Base-by-base conservation (phyloP, 257 asterid species). In the Lycium barbarum region DNA sequence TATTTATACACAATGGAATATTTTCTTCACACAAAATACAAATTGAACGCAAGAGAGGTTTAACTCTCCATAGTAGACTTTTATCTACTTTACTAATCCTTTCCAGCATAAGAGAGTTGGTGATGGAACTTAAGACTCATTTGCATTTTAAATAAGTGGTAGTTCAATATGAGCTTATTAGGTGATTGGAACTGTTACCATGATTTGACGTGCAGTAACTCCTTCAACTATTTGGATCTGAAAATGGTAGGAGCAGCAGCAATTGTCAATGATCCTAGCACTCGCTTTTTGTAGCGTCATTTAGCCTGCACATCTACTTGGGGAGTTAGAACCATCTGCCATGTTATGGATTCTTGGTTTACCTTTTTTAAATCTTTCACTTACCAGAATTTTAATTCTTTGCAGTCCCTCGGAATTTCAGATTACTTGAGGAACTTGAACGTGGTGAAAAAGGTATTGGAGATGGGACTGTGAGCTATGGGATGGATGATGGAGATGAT, bases 391-490 rank as follows among this genome's bases (percentile, higher is more conserved):
- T 49, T 80, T 73, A 26, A 11, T 84, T 80, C 80, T 67, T 82
- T 85, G 87, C 89, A 89, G 93, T 91, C 87, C 93, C 93, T 91
- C 84, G 93, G 57, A 91, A 91, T 86, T 91, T 91, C 82, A 88
- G 93, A 82, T 87, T 91, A 92, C 85, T 91, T 71, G 93, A 89
- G 90, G 92, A 91, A 73, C 92, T 91, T 71, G 93, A 91, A 89
- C 92, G 90, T 35, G 93, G 93, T 35, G 92, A 91, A 84, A 91
- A 91, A 87, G 93, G 94, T 63, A 90, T 90, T 40, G 93, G 94
- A 36, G 93, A 91, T 86, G 93, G 92, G 33, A 89, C 93, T 14
- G 94, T 91, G 22, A 91, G 94, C 78, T 91, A 91, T 85, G 93
- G 92, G 68, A 91, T 91, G 92, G 93, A 91, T 83, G 93, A 91